Percentiles rank a stretch among this genome's conserved stretches.
Conservation (phyloP, 1,139 yeast species). For the Hemisphaericaspora xylofermentans region DNA sequence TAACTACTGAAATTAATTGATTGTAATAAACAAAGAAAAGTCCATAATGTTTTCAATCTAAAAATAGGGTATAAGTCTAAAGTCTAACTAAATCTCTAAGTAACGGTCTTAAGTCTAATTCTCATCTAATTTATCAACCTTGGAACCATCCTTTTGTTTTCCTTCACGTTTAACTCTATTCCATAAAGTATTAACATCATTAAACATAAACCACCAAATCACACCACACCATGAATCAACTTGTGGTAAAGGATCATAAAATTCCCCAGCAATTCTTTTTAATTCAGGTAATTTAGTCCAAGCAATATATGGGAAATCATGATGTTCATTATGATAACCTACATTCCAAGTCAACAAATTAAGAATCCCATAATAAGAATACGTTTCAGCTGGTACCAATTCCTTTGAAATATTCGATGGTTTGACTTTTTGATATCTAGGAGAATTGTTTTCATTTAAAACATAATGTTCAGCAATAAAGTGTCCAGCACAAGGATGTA, state of each 20-base stretch:
- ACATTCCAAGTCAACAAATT: slow-evolving; percentile 86
- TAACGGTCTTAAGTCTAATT: slow-evolving; percentile 11
- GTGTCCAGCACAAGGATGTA: slow-evolving; percentile 94
- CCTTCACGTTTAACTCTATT: slow-evolving; percentile 73
- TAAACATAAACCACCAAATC: slow-evolving; percentile 67
- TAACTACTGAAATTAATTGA: too few relatives aligned
- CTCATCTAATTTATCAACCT: slow-evolving; percentile 24
- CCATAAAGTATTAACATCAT: slow-evolving; percentile 69
- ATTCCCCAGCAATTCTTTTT: slow-evolving; percentile 70
- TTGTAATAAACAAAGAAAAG: too few relatives aligned
- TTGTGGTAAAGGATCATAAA: slow-evolving; percentile 76
- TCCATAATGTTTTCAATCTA: too few relatives aligned
- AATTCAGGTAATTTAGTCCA: slow-evolving; percentile 79
- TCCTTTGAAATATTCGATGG: slow-evolving; percentile 29
- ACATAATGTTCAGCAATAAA: slow-evolving; percentile 93
- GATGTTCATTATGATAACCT: slow-evolving; percentile 93
- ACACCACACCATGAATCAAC: slow-evolving; percentile 81
- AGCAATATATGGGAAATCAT: slow-evolving; percentile 90
- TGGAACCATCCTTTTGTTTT: slow-evolving; percentile 35
- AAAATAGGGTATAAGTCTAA: background rate
- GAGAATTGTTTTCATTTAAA: slow-evolving; percentile 56
- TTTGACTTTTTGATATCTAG: slow-evolving; percentile 16
- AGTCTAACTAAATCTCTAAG: background rate
- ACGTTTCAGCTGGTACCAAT: slow-evolving; percentile 70
- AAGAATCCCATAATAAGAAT: slow-evolving; percentile 81